Evolutionary conservation across 192 early-diverging fungal species (phyloP), one percentile per base, ranked within the genome.

Genomic region (Mortierella hygrophila): DNA sequence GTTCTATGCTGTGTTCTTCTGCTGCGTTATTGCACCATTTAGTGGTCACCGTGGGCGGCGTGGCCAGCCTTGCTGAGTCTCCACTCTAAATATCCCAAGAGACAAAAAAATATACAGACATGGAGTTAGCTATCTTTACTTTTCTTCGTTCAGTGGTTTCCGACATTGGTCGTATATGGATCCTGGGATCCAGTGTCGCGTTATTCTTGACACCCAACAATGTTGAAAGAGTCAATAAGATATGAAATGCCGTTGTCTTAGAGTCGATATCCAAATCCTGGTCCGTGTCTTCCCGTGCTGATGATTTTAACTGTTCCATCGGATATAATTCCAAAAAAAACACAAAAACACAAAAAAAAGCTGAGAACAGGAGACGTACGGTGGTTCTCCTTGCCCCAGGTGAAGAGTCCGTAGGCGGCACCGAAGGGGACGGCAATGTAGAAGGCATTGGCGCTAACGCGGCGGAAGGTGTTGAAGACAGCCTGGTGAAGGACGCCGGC

Each of bases 381-480:
- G 70, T 92, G 83, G 72, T 86, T 87, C 77, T 89, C 57, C 69
- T 89, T 92, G 71, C 83, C 87, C 79, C 83, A 85, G 54, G 85
- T 73, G 85, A 89, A 94, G 75, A 90, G 74, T 42, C 79, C 70
- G 82, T 92, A 93, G 57, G 83, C 89, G 23, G 89, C 20, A 76
- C 74, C 81, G n/a, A 90, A 63, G 35, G 93, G 90, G 74, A 88
- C 72, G 68, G 87, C 93, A 81, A 93, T 79, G 78, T 94, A 94
- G 75, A 90, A 88, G 49, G 89, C 76, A 76, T 94, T 90, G 60
- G 88, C 88, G 16, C 78, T 73, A 42, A 90, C 79, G 72, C 93
- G 92, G 54, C 93, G 91, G 78, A 91, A 83, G 76, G 91, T 90
- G 90, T 94, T 94, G 90, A 92, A 93, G 54, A 93, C 75, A 23